Percentiles rank a stretch among this genome's conserved stretches.
Conservation (phyloP, 108 stramenopile species). For the Fragilariopsis cylindrus region DNA sequence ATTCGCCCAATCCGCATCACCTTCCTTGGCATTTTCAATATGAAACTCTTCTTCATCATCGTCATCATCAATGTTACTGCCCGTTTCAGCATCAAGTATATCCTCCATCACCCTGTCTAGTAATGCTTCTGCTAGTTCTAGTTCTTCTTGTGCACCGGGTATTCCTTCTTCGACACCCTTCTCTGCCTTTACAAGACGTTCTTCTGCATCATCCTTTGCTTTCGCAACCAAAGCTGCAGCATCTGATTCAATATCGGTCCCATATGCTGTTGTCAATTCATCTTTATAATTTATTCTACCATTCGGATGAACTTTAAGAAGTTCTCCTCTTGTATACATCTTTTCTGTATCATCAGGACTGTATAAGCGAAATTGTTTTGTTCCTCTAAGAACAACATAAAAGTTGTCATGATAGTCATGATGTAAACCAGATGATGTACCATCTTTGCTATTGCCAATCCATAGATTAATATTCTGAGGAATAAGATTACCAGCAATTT, state of each 20-base stretch:
- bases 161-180: conserved; percentile 41
- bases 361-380: conserved; percentile 87
- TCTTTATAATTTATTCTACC: conserved; percentile 81
- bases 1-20: conserved; percentile 21
- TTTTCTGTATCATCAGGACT: conserved; percentile 53
- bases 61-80: conserved; percentile 30
- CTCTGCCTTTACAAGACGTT: conserved; percentile 15
- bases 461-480: conserved; percentile 88
- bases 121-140: conserved; percentile 59
- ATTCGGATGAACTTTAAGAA: conserved; percentile 82
- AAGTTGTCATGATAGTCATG: conserved; percentile 99
- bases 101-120: conserved; percentile 76
- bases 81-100: conserved; percentile 65
- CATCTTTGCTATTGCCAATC: conserved; percentile 69
- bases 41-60: conserved; percentile 45
- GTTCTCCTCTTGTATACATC: conserved; percentile 72
- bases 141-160: conserved; percentile 41
- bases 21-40: conserved; percentile 20
- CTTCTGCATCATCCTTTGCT: conserved; percentile 52
- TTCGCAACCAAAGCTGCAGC: conserved; percentile 39
- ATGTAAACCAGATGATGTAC: conserved; percentile 81
- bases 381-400: conserved; percentile 84
- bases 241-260: conserved; percentile 32
- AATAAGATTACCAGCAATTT: conserved; percentile 65
- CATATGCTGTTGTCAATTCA: conserved; percentile 27